phyloP scores from a whole-genome alignment of 1,284 basidiomycete genomes.

The Chalciporus sp. region DNA sequence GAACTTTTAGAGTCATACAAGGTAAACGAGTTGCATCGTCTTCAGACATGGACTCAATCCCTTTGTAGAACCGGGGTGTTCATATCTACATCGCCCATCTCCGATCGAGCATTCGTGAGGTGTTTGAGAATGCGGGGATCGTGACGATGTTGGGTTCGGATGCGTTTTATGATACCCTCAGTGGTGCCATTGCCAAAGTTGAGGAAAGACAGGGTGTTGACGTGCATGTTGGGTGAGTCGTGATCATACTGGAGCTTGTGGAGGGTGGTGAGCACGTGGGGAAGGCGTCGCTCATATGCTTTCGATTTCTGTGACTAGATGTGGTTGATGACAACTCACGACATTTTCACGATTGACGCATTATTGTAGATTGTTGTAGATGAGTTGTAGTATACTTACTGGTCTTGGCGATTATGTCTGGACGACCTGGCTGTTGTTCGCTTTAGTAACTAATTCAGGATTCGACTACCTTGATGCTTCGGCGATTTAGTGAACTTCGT shows the following conservation, averaged over 20 bases:
- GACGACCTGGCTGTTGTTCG: too few relatives aligned
- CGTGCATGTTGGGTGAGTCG: background rate
- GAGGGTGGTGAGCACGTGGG: background rate
- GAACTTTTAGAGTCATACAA: slow-evolving; percentile 81
- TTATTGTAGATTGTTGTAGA: too few relatives aligned
- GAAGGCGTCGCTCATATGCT: background rate
- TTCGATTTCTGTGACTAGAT: slow-evolving; percentile 1
- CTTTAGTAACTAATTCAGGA: too few relatives aligned
- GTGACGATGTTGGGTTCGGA: slow-evolving; percentile 64
- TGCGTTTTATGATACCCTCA: slow-evolving; percentile 74
- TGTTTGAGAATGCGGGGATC: slow-evolving; percentile 72
- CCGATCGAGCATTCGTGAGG: slow-evolving; percentile 51
- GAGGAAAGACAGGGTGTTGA: slow-evolving; percentile 30
- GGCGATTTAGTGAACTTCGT: too few relatives aligned
- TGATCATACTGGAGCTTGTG: background rate
- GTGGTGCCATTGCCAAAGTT: slow-evolving; percentile 59
- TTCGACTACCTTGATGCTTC: too few relatives aligned
- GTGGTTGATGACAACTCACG: slow-evolving; percentile 3
- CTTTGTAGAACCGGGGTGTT: slow-evolving; percentile 63
- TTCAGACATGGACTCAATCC: background rate
- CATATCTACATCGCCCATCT: slow-evolving; percentile 82
- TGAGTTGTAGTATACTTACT: too few relatives aligned
- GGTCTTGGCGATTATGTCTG: too few relatives aligned
- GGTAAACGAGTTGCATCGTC: slow-evolving; percentile 38
- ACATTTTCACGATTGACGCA: slow-evolving; percentile 2